Percentiles rank a stretch among this genome's conserved stretches.
phyloP scores from a whole-genome alignment of 2,329 filamentous ascomycete species.

The Orbilia javanica region DNA sequence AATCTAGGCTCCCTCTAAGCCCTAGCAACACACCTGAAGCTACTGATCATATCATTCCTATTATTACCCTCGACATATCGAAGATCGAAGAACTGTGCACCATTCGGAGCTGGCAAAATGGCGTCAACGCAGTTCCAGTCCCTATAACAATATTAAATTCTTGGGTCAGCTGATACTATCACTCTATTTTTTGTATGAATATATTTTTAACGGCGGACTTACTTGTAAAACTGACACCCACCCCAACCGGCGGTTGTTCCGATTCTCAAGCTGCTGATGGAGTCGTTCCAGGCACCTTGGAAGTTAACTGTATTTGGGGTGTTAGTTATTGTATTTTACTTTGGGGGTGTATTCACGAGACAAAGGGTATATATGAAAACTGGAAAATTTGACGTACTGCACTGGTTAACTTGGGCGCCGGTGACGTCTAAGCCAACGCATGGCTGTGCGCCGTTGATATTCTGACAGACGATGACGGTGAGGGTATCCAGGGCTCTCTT shows the following conservation, averaged over 20 bases:
- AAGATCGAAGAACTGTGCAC: conserved; percentile 8
- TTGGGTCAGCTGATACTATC: too few species aligned
- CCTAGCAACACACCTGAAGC: conserved; percentile 5
- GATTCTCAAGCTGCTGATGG: conserved; percentile 17
- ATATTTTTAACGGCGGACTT: not conserved
- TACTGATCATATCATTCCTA: conserved; percentile 35
- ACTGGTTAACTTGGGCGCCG: not conserved
- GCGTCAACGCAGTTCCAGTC: not conserved
- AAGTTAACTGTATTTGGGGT: conserved; percentile 16
- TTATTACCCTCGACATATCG: conserved; percentile 14
- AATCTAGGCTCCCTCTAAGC: not conserved
- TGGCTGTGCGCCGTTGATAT: conserved; percentile 7
- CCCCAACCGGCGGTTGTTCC: conserved; percentile 15
- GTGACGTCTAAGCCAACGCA: conserved; percentile 10
- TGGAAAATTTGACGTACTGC: conserved; percentile 13
- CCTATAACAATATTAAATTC: not conserved
- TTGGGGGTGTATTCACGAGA: not conserved
- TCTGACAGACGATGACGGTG: conserved; percentile 6
- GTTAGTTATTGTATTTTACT: not conserved
- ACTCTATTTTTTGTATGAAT: too few species aligned
- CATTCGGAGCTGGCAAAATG: conserved; percentile 17
- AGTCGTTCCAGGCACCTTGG: conserved; percentile 15
- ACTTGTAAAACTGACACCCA: conserved; percentile 15
- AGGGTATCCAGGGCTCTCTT: not conserved
- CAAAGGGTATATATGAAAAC: too few species aligned